Evolutionary conservation across 306 rosid genomes (phyloP).

Genomic region (Dryas octopetala): DNA sequence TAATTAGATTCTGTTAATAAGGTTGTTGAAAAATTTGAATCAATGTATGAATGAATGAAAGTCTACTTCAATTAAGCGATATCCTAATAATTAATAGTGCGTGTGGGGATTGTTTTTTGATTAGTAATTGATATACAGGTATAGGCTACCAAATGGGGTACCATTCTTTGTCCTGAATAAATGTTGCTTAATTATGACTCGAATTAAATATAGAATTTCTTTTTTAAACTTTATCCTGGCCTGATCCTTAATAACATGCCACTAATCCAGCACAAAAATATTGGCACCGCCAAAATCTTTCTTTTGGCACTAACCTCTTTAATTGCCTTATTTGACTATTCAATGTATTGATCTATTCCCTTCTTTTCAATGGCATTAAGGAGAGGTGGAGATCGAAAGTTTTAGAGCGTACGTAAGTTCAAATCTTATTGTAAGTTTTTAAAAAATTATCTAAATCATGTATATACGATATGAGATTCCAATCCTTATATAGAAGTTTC

Average conservation of each 20-base stretch:
- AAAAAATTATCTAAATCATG: too few species aligned
- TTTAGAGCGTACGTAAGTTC: too few species aligned
- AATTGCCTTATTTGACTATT: background rate
- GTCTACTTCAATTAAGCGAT: constrained; percentile 18
- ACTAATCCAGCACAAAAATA: background rate
- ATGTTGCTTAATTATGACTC: background rate
- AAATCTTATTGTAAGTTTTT: too few species aligned
- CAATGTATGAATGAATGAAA: constrained; percentile 10
- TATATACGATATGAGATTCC: too few species aligned
- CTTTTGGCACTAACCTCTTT: constrained; percentile 12
- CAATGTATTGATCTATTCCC: too few species aligned
- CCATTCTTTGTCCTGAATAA: too few species aligned
- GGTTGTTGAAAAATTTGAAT: constrained; percentile 35
- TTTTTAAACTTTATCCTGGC: too few species aligned
- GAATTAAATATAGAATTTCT: too few species aligned
- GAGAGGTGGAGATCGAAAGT: too few species aligned
- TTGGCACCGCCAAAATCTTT: constrained; percentile 36
- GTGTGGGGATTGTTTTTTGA: background rate
- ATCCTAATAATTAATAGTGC: background rate
- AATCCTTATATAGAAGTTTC: too few species aligned
- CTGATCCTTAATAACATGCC: background rate
- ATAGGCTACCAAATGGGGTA: background rate
- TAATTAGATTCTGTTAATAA: constrained; percentile 49
- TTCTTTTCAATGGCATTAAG: too few species aligned
- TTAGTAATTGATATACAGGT: background rate